Conservation (phyloP, 2,329 filamentous ascomycete genomes). For the Torrubiella hemipterigena region DNA sequence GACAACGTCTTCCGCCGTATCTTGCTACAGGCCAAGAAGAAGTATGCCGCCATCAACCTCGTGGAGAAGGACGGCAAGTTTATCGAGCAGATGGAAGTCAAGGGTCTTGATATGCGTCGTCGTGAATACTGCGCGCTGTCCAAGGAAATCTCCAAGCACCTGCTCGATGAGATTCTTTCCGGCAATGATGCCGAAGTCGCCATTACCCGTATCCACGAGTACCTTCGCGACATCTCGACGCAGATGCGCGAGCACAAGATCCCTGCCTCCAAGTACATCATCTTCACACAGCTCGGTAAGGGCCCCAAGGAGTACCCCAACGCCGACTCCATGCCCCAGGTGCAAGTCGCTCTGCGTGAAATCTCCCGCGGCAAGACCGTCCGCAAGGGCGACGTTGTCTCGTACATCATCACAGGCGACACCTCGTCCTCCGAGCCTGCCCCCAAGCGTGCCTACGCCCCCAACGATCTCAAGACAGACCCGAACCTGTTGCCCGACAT, state of each 20-base stretch:
- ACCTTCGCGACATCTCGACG: slow-evolving; percentile 69
- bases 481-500: slow-evolving; percentile 72
- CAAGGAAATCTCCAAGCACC: slow-evolving; percentile 82
- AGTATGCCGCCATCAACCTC: slow-evolving; percentile 95
- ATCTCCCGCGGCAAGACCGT: slow-evolving; percentile 77
- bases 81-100: slow-evolving; percentile 91
- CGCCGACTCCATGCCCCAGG: slow-evolving; percentile 88
- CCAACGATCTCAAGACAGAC: slow-evolving; percentile 70
- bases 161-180: slow-evolving; percentile 89
- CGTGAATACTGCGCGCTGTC: slow-evolving; percentile 93
- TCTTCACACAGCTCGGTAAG: slow-evolving; percentile 96
- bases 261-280: slow-evolving; percentile 81
- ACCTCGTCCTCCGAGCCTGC: slow-evolving; percentile 53
- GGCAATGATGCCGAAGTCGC: slow-evolving; percentile 85
- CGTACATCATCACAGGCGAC: slow-evolving; percentile 83
- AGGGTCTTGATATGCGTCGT: slow-evolving; percentile 94
- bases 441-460: slow-evolving; percentile 80
- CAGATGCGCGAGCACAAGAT: slow-evolving; percentile 77
- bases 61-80: slow-evolving; percentile 82
- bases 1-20: slow-evolving; percentile 94
- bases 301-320: slow-evolving; percentile 89
- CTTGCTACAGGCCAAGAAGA: slow-evolving; percentile 94
- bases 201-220: slow-evolving; percentile 83
- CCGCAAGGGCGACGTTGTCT: slow-evolving; percentile 90
- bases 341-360: slow-evolving; percentile 86